A percentile compares a stretch with the other conserved stretches of the same genome.
phyloP scores from a whole-genome alignment of 2,329 filamentous ascomycete species.

The Mollisiaceae sp. region DNA sequence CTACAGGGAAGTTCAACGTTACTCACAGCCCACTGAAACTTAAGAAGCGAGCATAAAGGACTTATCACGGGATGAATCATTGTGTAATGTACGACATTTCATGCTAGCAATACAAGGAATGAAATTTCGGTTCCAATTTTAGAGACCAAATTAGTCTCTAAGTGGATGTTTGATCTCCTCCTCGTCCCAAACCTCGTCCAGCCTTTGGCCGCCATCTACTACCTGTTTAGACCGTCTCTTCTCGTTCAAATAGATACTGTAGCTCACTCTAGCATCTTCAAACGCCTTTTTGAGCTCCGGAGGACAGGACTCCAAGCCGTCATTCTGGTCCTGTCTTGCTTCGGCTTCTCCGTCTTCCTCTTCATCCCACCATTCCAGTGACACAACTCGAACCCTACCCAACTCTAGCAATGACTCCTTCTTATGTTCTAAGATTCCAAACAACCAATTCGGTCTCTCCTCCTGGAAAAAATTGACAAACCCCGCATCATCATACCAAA shows the following conservation, averaged over 20 bases:
- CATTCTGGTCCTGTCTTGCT: neutral
- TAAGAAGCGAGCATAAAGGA: neutral
- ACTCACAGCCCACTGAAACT: neutral
- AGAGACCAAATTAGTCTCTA: too few relatives aligned
- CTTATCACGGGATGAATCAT: neutral
- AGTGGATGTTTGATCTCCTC: neutral
- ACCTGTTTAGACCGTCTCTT: neutral
- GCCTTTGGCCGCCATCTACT: neutral
- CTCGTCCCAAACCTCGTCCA: neutral
- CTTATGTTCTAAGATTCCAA: neutral
- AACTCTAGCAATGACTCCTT: neutral
- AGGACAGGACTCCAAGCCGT: neutral
- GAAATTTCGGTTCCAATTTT: too few relatives aligned
- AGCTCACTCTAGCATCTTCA: neutral
- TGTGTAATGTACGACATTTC: neutral
- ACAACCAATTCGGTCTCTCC: conserved; percentile 3
- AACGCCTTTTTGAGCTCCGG: neutral
- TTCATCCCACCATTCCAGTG: neutral
- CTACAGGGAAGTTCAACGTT: neutral
- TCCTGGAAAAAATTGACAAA: neutral
- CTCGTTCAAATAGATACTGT: conserved; percentile 1
- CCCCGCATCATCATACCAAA: neutral
- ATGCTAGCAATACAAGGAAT: too few relatives aligned
- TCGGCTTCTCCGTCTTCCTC: neutral
- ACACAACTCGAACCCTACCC: conserved; percentile 1